Evolutionary conservation across 2,329 filamentous ascomycete species (phyloP).

Genomic region (Alternaria sp.): DNA sequence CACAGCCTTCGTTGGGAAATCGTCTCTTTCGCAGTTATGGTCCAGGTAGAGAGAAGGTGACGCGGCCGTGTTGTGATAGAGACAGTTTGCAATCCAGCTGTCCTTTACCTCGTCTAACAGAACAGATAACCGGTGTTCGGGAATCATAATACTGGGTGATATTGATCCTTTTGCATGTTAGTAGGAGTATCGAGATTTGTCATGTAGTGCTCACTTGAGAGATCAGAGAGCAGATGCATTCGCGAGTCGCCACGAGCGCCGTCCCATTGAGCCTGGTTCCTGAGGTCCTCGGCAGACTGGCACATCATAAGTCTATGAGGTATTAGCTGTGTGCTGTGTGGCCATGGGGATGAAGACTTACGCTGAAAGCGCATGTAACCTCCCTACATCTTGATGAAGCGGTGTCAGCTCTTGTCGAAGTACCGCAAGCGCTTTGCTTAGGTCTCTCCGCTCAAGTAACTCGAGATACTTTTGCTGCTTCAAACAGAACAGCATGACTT

Average conservation of each 20-base stretch:
- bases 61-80: conserved; percentile 83
- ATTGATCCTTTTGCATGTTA: conserved; percentile 72
- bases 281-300: conserved; percentile 77
- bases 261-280: conserved; percentile 82
- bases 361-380: conserved; percentile 83
- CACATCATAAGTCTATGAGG: conserved; percentile 82
- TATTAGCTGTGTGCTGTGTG: conserved; percentile 27
- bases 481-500: conserved; percentile 85
- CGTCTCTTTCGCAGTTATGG: conserved; percentile 79
- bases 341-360: conserved; percentile 41
- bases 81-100: conserved; percentile 80
- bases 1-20: conserved; percentile 78
- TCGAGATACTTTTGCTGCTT: conserved; percentile 96
- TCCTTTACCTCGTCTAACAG: conserved; percentile 85
- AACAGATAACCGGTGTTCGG: conserved; percentile 83
- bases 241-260: conserved; percentile 79
- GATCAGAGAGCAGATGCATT: conserved; percentile 75
- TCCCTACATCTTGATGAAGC: conserved; percentile 77
- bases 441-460: conserved; percentile 78
- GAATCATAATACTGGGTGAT: conserved; percentile 96
- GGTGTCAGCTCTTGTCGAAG: conserved; percentile 88
- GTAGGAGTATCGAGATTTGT: not conserved
- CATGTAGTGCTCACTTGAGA: conserved; percentile 72
- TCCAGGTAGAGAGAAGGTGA: conserved; percentile 89
- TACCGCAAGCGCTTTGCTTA: conserved; percentile 78